Evolutionary conservation across 2,329 filamentous ascomycete genomes (phyloP).

Genomic region (Xylariomycetidae sp.): DNA sequence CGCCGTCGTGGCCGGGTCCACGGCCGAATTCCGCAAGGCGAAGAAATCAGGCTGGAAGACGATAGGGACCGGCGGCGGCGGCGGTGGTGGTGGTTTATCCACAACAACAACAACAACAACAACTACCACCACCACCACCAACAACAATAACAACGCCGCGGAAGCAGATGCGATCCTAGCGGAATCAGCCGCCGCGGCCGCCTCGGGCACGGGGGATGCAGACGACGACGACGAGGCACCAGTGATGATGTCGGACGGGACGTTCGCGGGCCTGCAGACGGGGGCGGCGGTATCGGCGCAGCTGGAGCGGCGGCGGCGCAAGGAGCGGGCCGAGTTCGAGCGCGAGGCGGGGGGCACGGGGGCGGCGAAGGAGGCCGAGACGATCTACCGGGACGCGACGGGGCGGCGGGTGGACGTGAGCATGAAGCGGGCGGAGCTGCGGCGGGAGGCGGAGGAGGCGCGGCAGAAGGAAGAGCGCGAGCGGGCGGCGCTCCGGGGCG

Average conservation of each 20-base stretch:
- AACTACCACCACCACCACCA: no score
- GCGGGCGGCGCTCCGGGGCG: constrained; percentile 70
- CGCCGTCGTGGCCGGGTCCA: constrained; percentile 44
- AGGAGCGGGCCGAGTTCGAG: constrained; percentile 22
- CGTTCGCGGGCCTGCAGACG: constrained; percentile 80
- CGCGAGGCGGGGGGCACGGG: constrained; percentile 42
- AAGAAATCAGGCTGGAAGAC: constrained; percentile 81
- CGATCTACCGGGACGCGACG: constrained; percentile 91
- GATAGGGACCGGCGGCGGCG: constrained; percentile 54
- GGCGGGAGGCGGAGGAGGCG: constrained; percentile 59
- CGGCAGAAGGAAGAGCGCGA: constrained; percentile 70
- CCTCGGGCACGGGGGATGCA: constrained; percentile 44
- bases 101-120: constrained; percentile 18
- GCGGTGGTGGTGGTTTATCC: no score
- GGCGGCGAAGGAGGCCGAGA: constrained; percentile 61
- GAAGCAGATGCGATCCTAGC: constrained; percentile 78
- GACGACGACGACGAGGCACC: constrained; percentile 34
- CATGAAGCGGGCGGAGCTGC: constrained; percentile 82
- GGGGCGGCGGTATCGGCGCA: constrained; percentile 72
- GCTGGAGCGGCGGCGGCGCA: constrained; percentile 57
- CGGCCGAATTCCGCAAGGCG: constrained; percentile 63
- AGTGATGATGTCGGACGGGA: constrained; percentile 81
- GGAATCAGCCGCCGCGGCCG: constrained; percentile 60
- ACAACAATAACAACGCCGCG: constrained; percentile 46
- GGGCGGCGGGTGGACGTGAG: constrained; percentile 90